Evolutionary conservation across 352 stramenopile genomes (phyloP).

Genomic region (Globisporangium abappressorium): DNA sequence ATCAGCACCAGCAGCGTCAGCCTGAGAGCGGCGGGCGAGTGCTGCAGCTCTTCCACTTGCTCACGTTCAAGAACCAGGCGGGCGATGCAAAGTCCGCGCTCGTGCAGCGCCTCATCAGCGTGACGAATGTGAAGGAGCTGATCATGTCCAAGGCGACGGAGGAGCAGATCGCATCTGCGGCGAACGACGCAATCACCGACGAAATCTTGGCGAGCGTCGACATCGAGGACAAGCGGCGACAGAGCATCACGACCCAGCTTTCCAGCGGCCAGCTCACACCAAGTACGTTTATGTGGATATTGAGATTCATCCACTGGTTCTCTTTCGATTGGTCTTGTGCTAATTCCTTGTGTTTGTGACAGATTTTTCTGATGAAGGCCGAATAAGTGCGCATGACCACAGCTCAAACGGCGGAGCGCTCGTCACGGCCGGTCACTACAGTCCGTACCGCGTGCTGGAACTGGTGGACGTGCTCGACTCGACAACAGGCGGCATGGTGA

Average conservation of each 20-base stretch:
- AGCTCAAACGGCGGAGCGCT: background rate
- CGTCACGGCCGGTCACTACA: constrained; percentile 27
- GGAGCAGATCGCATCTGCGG: constrained; percentile 65
- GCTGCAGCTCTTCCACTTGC: constrained; percentile 54
- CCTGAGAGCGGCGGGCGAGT: constrained; percentile 30
- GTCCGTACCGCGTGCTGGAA: constrained; percentile 64
- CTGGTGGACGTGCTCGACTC: constrained; percentile 76
- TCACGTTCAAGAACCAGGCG: constrained; percentile 63
- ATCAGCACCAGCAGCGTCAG: constrained; percentile 10
- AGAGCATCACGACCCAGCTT: constrained; percentile 22
- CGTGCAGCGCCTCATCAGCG: constrained; percentile 48
- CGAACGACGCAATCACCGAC: constrained; percentile 71
- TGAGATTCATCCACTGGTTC: background rate
- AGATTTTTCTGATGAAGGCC: constrained; percentile 6
- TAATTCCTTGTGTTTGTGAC: background rate
- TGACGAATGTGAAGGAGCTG: constrained; percentile 58
- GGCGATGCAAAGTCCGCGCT: constrained; percentile 48
- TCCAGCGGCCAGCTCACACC: constrained; percentile 7
- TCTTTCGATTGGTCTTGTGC: background rate
- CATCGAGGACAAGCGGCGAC: constrained; percentile 45
- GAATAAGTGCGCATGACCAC: background rate
- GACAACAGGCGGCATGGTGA: constrained; percentile 72
- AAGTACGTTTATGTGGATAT: background rate
- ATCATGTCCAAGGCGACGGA: constrained; percentile 61
- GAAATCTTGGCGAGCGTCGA: constrained; percentile 69